Base-by-base conservation (phyloP, 371 early-diverging fungal species). In the Fennellomyces sp. region DNA sequence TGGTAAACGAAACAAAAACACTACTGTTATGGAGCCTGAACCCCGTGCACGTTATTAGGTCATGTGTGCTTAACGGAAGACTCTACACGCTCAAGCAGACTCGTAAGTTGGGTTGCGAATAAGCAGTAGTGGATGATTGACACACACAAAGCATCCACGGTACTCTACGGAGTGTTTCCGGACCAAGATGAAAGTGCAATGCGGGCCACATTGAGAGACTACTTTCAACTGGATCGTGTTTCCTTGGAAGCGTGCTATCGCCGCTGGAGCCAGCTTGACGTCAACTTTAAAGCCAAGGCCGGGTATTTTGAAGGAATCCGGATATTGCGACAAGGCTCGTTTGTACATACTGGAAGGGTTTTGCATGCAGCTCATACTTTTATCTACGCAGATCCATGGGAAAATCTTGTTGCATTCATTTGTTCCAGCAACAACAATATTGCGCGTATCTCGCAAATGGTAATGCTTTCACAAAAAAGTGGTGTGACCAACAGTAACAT, bases 371-470 rank as follows among this genome's bases (percentile, higher is more conserved):
- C n/a, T n/a, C n/a, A n/a, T n/a, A n/a, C n/a, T n/a, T n/a, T n/a
- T n/a, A n/a, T n/a, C n/a, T n/a, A n/a, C n/a, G n/a, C n/a, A n/a
- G 93, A 93, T 54, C 94, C 97, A 2, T 80, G 90, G 59, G 96
- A 97, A 69, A 95, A 90, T 56, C 64, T 97, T 47, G 78, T 99
- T 48, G 85, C 91, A 12, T 99, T 99, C 65, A 97, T 99, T 28
- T 98, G 98, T 75, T 91, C 95, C 3, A 81, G 88, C 54, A 98
- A 98, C 81, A 99, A 99, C 80, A 96, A 97, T 77, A 95, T 99
- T 36, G 66, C 82, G 21, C 80, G 99, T 29, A 99, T 99, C 33
- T 88, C 94, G 11, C 80, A 78, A 60, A 96, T 97, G 97, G 96
- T 95, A 60, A 60, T 48, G 17, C 12, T n/a, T n/a, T 10, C 5